Base-by-base conservation (phyloP, 2,329 filamentous ascomycete genomes). In the Penicillium expansum region DNA sequence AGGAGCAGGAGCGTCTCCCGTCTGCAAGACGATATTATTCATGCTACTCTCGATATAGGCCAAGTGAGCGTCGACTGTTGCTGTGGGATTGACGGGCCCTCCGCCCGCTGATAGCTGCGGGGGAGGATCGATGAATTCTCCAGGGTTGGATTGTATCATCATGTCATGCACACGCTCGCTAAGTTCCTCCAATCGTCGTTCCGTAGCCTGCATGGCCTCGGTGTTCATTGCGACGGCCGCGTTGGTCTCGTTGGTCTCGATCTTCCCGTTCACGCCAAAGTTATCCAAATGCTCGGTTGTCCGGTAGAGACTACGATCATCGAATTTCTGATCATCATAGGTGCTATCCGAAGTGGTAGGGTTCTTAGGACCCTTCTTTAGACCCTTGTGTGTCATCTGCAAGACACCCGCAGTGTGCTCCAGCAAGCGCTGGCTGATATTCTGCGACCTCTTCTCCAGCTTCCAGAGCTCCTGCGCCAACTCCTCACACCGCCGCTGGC, bases 381-480 rank as follows among this genome's bases (percentile, higher is more conserved):
- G 80, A 0, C 84, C 86, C 66, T 88, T 89, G 74, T 97, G 92
- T 9, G 92, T 95, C 73, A 96, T 83, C 70, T 96, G 92, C 52
- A 99, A 78, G 38, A 99, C 90, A 43, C 91, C 93, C 14, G 94
- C 92, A 0, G 93, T 97, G 72, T 99, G 94, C 72, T 93, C 87
- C 49, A 97, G 78, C 43, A 99, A 78, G 60, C 86, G 85, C 66
- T 84, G 84, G 67, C 95, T 90, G 9, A 90, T 83, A 57, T 88
- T 83, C 77, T 91, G 86, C 57, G 88, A 79, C 63, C 89, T 80
- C 72, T 89, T 90, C 74, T 97, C 91, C 55, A 96, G 78, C 57
- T 83, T 83, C 77, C 90, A 91, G 37, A 97, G 78, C 67, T 96
- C 91, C 39, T 86, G 81, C 4, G 92, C 87, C 55, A 97, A 78